Percentiles rank a stretch among this genome's conserved stretches.
Conservation (phyloP, 768 basidiomycete genomes). For the Suillus placidus region DNA sequence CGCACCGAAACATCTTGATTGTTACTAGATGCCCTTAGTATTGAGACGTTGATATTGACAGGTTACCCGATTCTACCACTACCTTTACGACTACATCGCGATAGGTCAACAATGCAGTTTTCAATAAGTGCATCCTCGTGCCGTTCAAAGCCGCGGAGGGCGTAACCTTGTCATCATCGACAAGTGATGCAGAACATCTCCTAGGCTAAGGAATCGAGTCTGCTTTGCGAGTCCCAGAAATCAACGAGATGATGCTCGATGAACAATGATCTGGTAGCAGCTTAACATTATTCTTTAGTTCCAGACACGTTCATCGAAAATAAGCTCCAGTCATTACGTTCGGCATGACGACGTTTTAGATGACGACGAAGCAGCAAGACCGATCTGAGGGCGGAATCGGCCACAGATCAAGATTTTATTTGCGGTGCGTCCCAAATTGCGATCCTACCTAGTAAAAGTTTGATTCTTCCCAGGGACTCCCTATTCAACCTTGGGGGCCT, state of each 20-base stretch:
- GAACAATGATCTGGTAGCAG: neutral
- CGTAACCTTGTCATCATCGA: neutral
- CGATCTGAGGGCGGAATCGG: slow-evolving; percentile 3
- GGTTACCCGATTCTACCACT: slow-evolving; percentile 1
- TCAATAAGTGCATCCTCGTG: neutral
- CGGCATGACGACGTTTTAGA: slow-evolving; percentile 1
- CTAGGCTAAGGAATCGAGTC: neutral
- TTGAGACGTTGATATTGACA: neutral
- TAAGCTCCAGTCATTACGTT: neutral
- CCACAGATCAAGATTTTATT: neutral
- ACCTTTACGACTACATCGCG: neutral
- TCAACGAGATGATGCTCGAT: neutral
- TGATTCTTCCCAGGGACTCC: neutral
- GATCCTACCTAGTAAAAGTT: neutral
- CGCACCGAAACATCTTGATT: neutral
- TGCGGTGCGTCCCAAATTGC: neutral
- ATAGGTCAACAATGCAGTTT: neutral
- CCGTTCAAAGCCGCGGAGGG: neutral
- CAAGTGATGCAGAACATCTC: neutral
- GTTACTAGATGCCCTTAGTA: neutral
- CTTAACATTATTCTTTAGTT: neutral
- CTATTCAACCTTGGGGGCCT: neutral
- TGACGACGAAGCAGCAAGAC: neutral
- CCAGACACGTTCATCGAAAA: slow-evolving; percentile 1
- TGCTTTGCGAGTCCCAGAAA: neutral